phyloP scores from a whole-genome alignment of 352 stramenopile genomes.

The Phytopythium oedochilum region DNA sequence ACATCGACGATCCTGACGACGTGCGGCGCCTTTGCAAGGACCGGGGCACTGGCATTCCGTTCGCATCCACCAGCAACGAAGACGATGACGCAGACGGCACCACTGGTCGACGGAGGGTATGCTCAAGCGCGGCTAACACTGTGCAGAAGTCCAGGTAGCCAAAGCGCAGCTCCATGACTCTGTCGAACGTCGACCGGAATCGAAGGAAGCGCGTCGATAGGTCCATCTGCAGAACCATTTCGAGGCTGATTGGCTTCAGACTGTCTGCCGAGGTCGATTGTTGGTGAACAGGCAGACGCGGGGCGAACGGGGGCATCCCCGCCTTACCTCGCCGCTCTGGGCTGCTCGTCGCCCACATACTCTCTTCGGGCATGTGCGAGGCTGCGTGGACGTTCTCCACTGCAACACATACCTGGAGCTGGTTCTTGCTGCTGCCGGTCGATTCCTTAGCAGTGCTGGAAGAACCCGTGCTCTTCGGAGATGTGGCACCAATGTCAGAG shows the following conservation, averaged over 20 bases:
- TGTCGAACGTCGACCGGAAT: conserved; percentile 67
- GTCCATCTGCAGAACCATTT: conserved; percentile 67
- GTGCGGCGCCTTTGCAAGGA: conserved; percentile 25
- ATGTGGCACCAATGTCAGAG: neutral
- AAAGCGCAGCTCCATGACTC: conserved; percentile 76
- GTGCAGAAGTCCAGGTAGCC: conserved; percentile 83
- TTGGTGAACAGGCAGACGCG: conserved; percentile 11
- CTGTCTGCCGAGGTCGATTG: conserved; percentile 52
- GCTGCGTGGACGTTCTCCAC: conserved; percentile 73
- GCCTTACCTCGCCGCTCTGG: conserved; percentile 1
- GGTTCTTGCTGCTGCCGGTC: conserved; percentile 28
- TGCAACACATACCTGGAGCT: conserved; percentile 55
- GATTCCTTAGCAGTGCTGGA: neutral
- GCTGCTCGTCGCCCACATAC: conserved; percentile 47
- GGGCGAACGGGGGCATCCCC: neutral
- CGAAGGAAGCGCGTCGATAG: conserved; percentile 53
- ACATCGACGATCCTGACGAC: conserved; percentile 50
- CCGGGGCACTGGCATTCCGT: conserved; percentile 3
- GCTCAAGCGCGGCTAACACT: conserved; percentile 50
- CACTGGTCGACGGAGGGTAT: conserved; percentile 38
- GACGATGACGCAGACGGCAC: neutral
- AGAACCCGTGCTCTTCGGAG: neutral
- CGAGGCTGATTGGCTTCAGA: conserved; percentile 71
- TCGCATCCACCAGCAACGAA: neutral
- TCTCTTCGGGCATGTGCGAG: conserved; percentile 69